Evolutionary conservation across 495 filamentous ascomycete species (phyloP).

Genomic region (Ramalina intermedia): DNA sequence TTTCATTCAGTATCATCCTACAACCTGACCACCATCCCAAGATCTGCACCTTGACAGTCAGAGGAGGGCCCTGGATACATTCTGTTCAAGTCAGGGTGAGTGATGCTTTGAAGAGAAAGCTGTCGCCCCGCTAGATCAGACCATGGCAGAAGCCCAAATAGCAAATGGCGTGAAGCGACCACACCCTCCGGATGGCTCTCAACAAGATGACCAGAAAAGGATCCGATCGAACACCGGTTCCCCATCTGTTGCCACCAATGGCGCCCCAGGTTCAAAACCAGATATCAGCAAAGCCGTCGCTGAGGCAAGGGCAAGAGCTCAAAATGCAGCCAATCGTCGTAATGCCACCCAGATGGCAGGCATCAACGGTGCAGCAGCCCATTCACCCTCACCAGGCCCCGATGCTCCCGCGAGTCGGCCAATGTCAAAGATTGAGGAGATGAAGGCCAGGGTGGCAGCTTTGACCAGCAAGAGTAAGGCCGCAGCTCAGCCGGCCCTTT

Average conservation of each 20-base stretch:
- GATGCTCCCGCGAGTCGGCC: slow-evolving; percentile 25
- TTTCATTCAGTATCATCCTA: too few relatives aligned
- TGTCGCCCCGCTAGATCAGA: slow-evolving; percentile 14
- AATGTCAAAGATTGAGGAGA: slow-evolving; percentile 42
- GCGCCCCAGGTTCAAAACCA: slow-evolving; percentile 26
- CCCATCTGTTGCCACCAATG: slow-evolving; percentile 30
- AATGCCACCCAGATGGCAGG: slow-evolving; percentile 23
- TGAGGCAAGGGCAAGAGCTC: slow-evolving; percentile 46
- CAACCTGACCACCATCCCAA: too few relatives aligned
- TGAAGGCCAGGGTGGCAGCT: slow-evolving; percentile 73
- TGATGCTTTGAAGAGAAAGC: not conserved
- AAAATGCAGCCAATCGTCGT: slow-evolving; percentile 41
- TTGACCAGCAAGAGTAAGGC: slow-evolving; percentile 48
- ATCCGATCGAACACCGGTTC: slow-evolving; percentile 46
- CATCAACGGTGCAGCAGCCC: slow-evolving; percentile 12
- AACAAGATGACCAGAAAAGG: slow-evolving; percentile 32
- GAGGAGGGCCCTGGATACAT: too few relatives aligned
- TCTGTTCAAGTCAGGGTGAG: too few relatives aligned
- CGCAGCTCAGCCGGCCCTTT: slow-evolving; percentile 17
- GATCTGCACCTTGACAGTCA: too few relatives aligned
- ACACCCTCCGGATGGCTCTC: slow-evolving; percentile 38
- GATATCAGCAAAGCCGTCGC: slow-evolving; percentile 49
- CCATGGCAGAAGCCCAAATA: slow-evolving; percentile 37
- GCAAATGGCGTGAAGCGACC: slow-evolving; percentile 42
- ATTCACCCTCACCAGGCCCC: slow-evolving; percentile 15